phyloP scores from a whole-genome alignment of 495 filamentous ascomycete genomes.

The Lepraria neglecta region DNA sequence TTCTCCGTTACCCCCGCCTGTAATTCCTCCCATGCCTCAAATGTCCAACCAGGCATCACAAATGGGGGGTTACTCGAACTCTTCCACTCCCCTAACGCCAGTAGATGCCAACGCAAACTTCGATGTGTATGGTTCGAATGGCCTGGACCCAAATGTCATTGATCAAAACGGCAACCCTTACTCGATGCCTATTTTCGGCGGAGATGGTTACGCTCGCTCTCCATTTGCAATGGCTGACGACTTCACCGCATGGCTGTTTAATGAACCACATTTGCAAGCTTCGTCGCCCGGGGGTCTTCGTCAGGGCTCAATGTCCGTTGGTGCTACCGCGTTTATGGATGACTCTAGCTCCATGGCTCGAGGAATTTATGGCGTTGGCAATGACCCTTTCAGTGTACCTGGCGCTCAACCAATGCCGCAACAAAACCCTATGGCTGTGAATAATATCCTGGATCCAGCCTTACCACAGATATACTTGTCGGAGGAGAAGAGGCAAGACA shows the following conservation, averaged over 20 bases:
- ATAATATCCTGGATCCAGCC: constrained; percentile 77
- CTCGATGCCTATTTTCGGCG: constrained; percentile 77
- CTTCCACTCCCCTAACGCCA: constrained; percentile 16
- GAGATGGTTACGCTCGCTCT: constrained; percentile 73
- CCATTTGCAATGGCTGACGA: constrained; percentile 87
- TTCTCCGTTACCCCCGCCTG: constrained; percentile 24
- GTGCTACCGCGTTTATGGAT: constrained; percentile 28
- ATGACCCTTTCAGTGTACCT: constrained; percentile 21
- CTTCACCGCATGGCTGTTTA: constrained; percentile 88
- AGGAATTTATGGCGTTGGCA: constrained; percentile 14
- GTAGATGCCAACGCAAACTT: constrained; percentile 20
- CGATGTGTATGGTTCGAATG: constrained; percentile 17
- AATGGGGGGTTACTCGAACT: constrained; percentile 13
- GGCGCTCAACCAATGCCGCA: constrained; percentile 21
- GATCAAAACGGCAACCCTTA: constrained; percentile 62
- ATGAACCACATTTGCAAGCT: constrained; percentile 42
- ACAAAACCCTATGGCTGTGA: constrained; percentile 86
- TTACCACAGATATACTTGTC: constrained; percentile 75
- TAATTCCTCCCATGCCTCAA: constrained; percentile 22
- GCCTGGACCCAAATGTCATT: constrained; percentile 32
- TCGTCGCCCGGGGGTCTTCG: constrained; percentile 30
- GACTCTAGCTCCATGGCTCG: constrained; percentile 13
- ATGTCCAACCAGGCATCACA: constrained; percentile 18
- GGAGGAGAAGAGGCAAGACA: constrained; percentile 75
- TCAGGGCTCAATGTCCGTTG: constrained; percentile 27